Evolutionary conservation across 768 basidiomycete genomes (phyloP).

Genomic region (Serendipita vermifera): DNA sequence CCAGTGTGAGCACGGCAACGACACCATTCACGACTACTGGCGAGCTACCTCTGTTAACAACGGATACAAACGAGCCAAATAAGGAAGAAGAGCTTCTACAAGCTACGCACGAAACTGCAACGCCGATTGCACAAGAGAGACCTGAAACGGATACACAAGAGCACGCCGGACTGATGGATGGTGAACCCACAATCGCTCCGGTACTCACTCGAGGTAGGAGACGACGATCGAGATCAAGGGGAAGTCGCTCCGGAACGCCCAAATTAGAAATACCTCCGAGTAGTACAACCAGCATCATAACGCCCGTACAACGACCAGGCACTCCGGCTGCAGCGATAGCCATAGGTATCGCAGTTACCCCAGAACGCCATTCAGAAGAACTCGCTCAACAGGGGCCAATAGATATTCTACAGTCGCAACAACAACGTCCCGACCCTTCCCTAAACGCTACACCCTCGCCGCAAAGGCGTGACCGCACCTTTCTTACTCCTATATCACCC

Average conservation of each 20-base stretch:
- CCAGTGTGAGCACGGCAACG: slow-evolving; percentile 1
- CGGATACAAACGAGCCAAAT: not conserved
- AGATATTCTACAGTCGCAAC: not conserved
- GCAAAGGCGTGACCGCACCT: slow-evolving; percentile 6
- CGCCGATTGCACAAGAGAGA: not conserved
- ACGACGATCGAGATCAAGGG: not conserved
- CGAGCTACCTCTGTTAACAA: not conserved
- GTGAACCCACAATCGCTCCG: slow-evolving; percentile 12
- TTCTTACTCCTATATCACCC: not conserved
- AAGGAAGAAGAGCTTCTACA: too few species aligned
- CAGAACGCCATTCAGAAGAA: too few species aligned
- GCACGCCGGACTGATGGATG: slow-evolving; percentile 9
- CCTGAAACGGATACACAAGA: not conserved
- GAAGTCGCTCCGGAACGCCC: slow-evolving; percentile 4
- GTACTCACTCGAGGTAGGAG: slow-evolving; percentile 1
- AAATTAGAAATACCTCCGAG: slow-evolving; percentile 4
- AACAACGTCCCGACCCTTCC: slow-evolving; percentile 9
- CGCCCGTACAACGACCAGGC: not conserved
- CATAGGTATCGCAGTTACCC: too few species aligned
- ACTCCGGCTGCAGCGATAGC: not conserved
- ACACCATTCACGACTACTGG: slow-evolving; percentile 5
- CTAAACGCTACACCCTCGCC: not conserved
- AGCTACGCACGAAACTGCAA: too few species aligned
- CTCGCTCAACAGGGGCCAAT: too few species aligned
- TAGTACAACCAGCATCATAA: slow-evolving; percentile 1